Conservation (phyloP, 306 rosid genomes). For the Cicer arietinum region DNA sequence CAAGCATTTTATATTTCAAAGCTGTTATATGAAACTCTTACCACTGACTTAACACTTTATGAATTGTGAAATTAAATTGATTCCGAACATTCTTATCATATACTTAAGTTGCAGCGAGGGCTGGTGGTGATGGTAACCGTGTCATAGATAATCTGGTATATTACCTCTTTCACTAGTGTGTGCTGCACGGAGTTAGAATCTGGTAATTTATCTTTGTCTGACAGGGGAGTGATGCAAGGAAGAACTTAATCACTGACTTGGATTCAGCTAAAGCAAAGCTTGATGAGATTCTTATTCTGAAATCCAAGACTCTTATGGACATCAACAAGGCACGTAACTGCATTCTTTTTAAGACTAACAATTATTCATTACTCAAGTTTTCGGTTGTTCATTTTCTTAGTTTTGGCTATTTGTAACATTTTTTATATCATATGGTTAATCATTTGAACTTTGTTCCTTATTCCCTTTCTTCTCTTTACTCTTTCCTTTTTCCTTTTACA, state of each 20-base stretch:
- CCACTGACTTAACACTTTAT: no score
- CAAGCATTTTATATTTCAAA: conserved; percentile 19
- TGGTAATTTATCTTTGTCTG: conserved; percentile 44
- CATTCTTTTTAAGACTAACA: conserved; percentile 34
- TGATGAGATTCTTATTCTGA: conserved; percentile 58
- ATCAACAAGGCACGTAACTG: conserved; percentile 61
- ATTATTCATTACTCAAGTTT: conserved; percentile 22
- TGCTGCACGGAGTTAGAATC: conserved; percentile 40
- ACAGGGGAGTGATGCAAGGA: conserved; percentile 64
- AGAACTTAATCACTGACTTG: conserved; percentile 55
- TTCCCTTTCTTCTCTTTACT: conserved; percentile 18
- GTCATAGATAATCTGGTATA: conserved; percentile 54
- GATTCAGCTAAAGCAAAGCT: conserved; percentile 75
- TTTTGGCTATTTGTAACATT: background rate
- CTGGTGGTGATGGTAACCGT: conserved; percentile 45
- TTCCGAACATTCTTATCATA: conserved; percentile 12
- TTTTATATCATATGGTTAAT: conserved; percentile 19
- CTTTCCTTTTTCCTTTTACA: conserved; percentile 20
- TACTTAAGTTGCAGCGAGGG: conserved; percentile 53
- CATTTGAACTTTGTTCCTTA: conserved; percentile 22
- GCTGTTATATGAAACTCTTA: conserved; percentile 30
- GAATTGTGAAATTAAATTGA: conserved; percentile 32
- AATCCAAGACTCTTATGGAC: conserved; percentile 60
- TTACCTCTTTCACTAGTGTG: conserved; percentile 37
- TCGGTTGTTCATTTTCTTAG: conserved; percentile 26